Conservation (phyloP, 2,329 filamentous ascomycete species). For the Xylaria sp. region DNA sequence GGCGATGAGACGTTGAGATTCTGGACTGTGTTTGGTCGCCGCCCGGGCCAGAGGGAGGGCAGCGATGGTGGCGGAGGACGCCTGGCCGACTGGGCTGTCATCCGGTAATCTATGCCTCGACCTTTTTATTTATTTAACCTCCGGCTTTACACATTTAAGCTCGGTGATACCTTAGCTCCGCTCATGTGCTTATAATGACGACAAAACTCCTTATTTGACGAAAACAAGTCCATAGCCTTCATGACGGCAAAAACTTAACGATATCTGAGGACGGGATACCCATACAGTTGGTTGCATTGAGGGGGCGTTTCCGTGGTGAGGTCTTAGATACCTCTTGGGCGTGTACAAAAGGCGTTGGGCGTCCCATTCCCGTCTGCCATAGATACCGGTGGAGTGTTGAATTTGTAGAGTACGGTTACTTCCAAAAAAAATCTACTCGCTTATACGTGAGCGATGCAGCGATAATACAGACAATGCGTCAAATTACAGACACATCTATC, state of each 20-base stretch:
- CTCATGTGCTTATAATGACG: constrained; percentile 38
- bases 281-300: constrained; percentile 43
- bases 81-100: constrained; percentile 84
- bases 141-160: constrained; percentile 30
- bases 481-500: constrained; percentile 11
- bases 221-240: constrained; percentile 19
- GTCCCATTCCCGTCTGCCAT: constrained; percentile 22
- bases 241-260: constrained; percentile 32
- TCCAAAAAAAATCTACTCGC: constrained; percentile 9
- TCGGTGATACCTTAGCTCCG: constrained; percentile 32
- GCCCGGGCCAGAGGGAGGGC: constrained; percentile 77
- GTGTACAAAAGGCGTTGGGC: constrained; percentile 38
- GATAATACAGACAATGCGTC: constrained; percentile 6
- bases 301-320: constrained; percentile 37
- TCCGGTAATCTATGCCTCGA: constrained; percentile 64
- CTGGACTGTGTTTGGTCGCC: constrained; percentile 94
- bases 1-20: constrained; percentile 96
- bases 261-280: constrained; percentile 40
- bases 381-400: constrained; percentile 23
- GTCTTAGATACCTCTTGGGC: constrained; percentile 30
- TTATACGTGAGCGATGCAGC: not conserved
- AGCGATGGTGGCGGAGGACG: constrained; percentile 69
- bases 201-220: constrained; percentile 31
- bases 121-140: not conserved
- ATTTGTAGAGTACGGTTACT: constrained; percentile 27